phyloP scores from a whole-genome alignment of 1,139 yeast genomes.

The Zhuliangozyma parablackwelliae region DNA sequence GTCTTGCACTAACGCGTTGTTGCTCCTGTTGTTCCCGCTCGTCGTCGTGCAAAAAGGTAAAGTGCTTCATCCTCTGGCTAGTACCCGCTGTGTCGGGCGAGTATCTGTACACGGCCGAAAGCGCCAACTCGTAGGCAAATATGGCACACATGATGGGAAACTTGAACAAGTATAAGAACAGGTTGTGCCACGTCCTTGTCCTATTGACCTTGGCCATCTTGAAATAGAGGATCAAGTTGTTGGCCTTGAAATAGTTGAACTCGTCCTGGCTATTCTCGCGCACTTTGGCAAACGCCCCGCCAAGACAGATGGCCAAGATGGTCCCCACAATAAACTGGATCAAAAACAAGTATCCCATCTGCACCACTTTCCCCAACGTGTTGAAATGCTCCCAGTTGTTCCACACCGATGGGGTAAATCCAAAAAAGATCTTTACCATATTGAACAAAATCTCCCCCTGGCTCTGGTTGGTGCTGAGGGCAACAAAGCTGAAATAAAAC shows the following conservation, averaged over 20 bases:
- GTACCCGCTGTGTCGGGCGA: too few relatives aligned
- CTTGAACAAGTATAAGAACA: constrained; percentile 22
- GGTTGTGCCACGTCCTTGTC: constrained; percentile 5
- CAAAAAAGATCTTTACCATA: constrained; percentile 53
- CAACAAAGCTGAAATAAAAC: constrained; percentile 53
- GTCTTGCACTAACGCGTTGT: constrained; percentile 3
- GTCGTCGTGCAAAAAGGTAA: constrained; percentile 29
- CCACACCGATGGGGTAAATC: constrained; percentile 66
- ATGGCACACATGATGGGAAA: constrained; percentile 33
- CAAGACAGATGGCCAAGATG: constrained; percentile 55
- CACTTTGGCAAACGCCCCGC: constrained; percentile 39
- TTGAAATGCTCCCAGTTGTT: constrained; percentile 53
- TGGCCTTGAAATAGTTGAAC: constrained; percentile 38
- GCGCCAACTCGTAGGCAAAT: constrained; percentile 27
- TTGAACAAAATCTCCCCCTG: constrained; percentile 52
- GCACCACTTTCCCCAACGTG: constrained; percentile 44
- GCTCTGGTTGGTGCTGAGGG: constrained; percentile 44
- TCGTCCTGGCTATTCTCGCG: constrained; percentile 38
- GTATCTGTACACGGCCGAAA: constrained; percentile 14
- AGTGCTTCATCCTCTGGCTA: constrained; percentile 22
- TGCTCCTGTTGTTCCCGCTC: constrained; percentile 17
- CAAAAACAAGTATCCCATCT: constrained; percentile 51
- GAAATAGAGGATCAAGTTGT: constrained; percentile 34
- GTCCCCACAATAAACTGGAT: constrained; percentile 57
- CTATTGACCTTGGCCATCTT: constrained; percentile 17